Base-by-base conservation (phyloP, 176 grass and related monocot genomes). In the Saccharum officinarum region DNA sequence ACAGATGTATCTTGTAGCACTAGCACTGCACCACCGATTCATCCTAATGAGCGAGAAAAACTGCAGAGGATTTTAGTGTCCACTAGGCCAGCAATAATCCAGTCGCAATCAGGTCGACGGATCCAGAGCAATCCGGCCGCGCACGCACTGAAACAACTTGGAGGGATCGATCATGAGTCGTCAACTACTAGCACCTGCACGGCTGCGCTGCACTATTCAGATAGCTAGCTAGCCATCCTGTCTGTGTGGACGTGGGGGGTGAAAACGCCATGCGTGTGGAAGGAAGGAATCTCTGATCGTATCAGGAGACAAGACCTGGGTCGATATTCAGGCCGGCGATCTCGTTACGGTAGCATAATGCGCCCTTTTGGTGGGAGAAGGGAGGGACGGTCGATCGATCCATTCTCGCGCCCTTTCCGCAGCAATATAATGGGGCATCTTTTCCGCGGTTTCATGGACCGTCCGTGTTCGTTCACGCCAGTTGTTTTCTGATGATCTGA, bases 261-360 rank as follows among this genome's bases (percentile, higher is more conserved):
- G 46, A 14, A 47, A 47, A 47, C 45, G 13, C 45, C 45, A 2
- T 47, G 3, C 45, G 11, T 47, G 49, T 52, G 49, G 50, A 59
- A n/a, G 7, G 41, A 73, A 73, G 71, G 79, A 52, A 87, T 87
- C 75, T 87, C 47, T 62, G 84, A 75, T 87, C 84, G 69, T 90
- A 87, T 84, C 84, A 7, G 60, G 69, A 69, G 89, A 87, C 60
- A 61, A 61, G 89, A 84, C 85, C 47, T 30, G 23, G 47, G 8
- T 41, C 46, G 67, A 63, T 46, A 46, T 47, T 68, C 73, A 9
- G 73, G 20, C 15, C 20, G 76, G 73, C 40, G 33, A 28, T 23
- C 59, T 39, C 68, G 0, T 61, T 5, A 0, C 22, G 22, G 77
- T 4, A 18, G 5, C 9, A 25, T 54, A 46, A 28, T 70, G 86